Evolutionary conservation across 2,329 filamentous ascomycete species (phyloP), one percentile per base, ranked within the genome.

Genomic region (Acrocalymma vagum): DNA sequence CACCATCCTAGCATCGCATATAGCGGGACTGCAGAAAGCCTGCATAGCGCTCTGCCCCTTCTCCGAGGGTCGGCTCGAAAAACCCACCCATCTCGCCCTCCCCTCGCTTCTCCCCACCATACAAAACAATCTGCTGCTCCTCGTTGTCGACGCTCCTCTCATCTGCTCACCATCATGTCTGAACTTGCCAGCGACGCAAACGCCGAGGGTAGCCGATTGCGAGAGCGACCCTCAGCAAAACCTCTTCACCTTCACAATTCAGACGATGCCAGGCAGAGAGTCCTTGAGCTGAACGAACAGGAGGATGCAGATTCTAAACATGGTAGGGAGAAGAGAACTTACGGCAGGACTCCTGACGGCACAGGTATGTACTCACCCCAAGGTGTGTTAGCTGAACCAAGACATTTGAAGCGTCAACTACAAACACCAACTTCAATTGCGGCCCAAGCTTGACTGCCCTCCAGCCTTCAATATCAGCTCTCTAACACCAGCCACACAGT

Each of bases 311-410:
- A 65, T 3, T 68, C 73, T 53, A 75, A 77, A 48, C 60, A 72
- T 50, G 74, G 77, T 46, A 78, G 80, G 48, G 73, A 80, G 48
- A 85, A 84, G 67, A 93, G 90, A 77, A 96, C 91, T 0, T 96
- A 88, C 77, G 93, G 93, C 40, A 85, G 92, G 53, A 96, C 93
- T 10, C 90, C 90, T 20, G 88, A 92, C 73, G 93, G 93, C 62
- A 95, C 83, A 73, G 85, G 93, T 96, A 81, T 72, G 88, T 78
- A 26, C 38, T 51, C 38, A 44, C 34, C 31, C 18, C 17, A 29
- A 11, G 17, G 22, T 39, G 15, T 21, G 27, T 17, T 17, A 17
- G 16, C 8, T 11, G 30, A 20, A 6, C 22, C 3, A 23, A 34
- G 21, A 25, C 7, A 33, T 20, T 17, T 14, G 4, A 21, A 9